Base-by-base conservation (phyloP, 2,329 filamentous ascomycete genomes). In the Thermothelomyces thermophilus region DNA sequence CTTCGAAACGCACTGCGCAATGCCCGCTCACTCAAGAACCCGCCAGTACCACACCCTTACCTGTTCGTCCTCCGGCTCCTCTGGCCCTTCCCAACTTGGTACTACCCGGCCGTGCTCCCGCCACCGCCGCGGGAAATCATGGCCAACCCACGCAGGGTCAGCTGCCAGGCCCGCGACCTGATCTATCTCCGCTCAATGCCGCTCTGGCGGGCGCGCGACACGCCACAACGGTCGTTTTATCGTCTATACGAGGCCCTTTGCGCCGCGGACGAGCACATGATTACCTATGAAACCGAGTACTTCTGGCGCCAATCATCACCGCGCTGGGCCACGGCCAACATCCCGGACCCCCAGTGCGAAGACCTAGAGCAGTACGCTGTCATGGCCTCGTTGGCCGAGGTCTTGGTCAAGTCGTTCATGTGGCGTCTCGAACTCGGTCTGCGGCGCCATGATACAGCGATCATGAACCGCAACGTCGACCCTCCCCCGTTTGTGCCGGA, bases 251-350 rank as follows among this genome's bases (percentile, higher is more conserved):
- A 50, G 30, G 47, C 47, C 9, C 14, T 50, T 8, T 50, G 47
- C 16, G 47, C 41, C 17, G 41, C 41, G 17, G 41, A 50, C 41
- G 41, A 30, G 11, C 35, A 30, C 20, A 44, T 44, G 41, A 50
- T 50, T 20, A 45, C 41, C 17, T 50, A 50, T n/a, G 47, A 50
- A 28, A 50, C 47, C n/a, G 47, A 50, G 41, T 50, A 45, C 16
- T 45, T 45, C 28, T 50, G 47, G 47, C 41, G 41, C 19, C 47
- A 16, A 3, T 34, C 41, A 9, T 39, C 33, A n/a, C 41, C 47
- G 14, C 10, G 7, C 14, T 50, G 48, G 48, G 42, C 48, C 20
- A 33, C 37, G 20, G 48, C 20, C 30, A 46, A 41, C 36, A 35
- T 50, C 6, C 22, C 41, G 14, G 48, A 50, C 8, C 48, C 48